Percentiles rank a stretch among this genome's conserved stretches.
phyloP scores from a whole-genome alignment of 352 stramenopile species.

The Phytophthora multivora region DNA sequence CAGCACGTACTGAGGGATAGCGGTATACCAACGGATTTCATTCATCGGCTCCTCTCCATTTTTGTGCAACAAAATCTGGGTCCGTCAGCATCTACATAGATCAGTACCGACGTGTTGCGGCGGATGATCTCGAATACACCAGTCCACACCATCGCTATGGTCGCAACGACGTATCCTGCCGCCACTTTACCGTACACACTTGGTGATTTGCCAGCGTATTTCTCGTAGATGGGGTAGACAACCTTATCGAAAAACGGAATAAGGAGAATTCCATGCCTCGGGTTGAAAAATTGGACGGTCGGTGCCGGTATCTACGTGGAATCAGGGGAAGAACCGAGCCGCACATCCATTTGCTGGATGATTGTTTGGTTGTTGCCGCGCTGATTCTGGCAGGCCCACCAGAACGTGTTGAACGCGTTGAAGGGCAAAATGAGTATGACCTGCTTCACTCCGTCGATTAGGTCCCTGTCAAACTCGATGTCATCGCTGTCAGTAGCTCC shows the following conservation, averaged over 20 bases:
- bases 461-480: conserved; percentile 36
- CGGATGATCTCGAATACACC: conserved; percentile 44
- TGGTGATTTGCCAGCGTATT: conserved; percentile 34
- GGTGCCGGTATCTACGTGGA: conserved; percentile 51
- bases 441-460: conserved; percentile 55
- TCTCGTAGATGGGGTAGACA: conserved; percentile 48
- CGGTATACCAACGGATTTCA: conserved; percentile 18
- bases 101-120: conserved; percentile 22
- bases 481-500: conserved; percentile 43
- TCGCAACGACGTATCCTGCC: conserved; percentile 39
- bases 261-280: conserved; percentile 36
- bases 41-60: conserved; percentile 19
- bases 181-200: conserved; percentile 45
- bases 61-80: conserved; percentile 12
- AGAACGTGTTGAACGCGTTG: conserved; percentile 62
- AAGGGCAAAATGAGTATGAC: conserved; percentile 35
- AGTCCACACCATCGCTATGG: conserved; percentile 48
- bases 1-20: conserved; percentile 17
- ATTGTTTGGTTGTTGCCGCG: conserved; percentile 71
- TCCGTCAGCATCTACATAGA: conserved; percentile 18
- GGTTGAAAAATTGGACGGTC: conserved; percentile 55
- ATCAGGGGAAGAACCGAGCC: conserved; percentile 34
- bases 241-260: conserved; percentile 44
- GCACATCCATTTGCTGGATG: conserved; percentile 65
- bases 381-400: conserved; percentile 63